phyloP scores from a whole-genome alignment of 345 rosid genomes.

The Sapria himalayana region DNA sequence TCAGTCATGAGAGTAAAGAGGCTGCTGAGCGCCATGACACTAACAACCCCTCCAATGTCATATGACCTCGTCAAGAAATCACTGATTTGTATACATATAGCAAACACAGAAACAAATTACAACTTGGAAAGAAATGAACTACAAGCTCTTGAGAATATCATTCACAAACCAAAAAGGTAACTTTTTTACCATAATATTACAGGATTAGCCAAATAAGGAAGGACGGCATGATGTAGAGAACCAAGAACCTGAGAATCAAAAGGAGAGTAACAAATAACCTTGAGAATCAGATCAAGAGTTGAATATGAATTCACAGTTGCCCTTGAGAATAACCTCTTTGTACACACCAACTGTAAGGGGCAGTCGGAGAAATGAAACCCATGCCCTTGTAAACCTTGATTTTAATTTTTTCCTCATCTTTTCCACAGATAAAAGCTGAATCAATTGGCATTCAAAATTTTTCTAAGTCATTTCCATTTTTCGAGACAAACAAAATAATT shows the following conservation, averaged over 20 bases:
- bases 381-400: conserved; percentile 70
- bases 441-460: background rate
- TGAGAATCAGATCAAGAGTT: background rate
- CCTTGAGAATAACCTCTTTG: conserved; percentile 56
- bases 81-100: conserved; percentile 18
- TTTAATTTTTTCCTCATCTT: conserved; percentile 56
- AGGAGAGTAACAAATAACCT: no score
- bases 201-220: conserved; percentile 63
- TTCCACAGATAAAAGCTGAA: conserved; percentile 40
- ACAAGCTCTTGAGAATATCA: background rate
- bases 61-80: conserved; percentile 86
- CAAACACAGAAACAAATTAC: background rate
- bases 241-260: conserved; percentile 51
- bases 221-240: conserved; percentile 50
- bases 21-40: conserved; percentile 88
- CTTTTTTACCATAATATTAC: conserved; percentile 57
- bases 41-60: conserved; percentile 87
- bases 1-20: conserved; percentile 81
- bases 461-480: background rate
- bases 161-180: no score
- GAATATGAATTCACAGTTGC: no score
- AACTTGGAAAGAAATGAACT: conserved; percentile 4
- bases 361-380: conserved; percentile 78
- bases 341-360: conserved; percentile 70
- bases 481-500: background rate